These are phyloP conservation scores for Sugiyamaella chiloensis DNA, from an alignment of 805 yeast genomes.

Conservation along the genomic window DNA sequence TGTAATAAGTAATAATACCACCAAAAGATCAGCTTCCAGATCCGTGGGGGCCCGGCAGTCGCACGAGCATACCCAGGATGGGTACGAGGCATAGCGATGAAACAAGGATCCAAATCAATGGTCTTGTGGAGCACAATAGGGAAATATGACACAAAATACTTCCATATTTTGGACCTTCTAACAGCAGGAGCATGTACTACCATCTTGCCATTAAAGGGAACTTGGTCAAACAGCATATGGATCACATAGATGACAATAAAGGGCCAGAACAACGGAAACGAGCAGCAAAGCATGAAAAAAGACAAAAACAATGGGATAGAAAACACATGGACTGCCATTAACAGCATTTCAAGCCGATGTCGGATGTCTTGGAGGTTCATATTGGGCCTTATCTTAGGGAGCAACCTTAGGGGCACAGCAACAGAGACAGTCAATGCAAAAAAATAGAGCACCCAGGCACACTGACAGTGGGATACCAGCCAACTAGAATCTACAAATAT, in stretches of 20 bases:
- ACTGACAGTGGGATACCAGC: too few species aligned
- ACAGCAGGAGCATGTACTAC: slow-evolving; percentile 56
- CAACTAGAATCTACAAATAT: too few species aligned
- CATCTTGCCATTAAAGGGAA: slow-evolving; percentile 74
- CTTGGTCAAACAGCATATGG: slow-evolving; percentile 56
- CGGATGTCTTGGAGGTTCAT: slow-evolving; percentile 10
- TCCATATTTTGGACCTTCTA: slow-evolving; percentile 60
- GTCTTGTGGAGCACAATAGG: slow-evolving; percentile 74
- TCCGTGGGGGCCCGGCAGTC: slow-evolving; percentile 7
- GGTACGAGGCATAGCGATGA: slow-evolving; percentile 6
- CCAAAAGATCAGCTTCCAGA: slow-evolving; percentile 22
- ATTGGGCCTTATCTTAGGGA: too few species aligned
- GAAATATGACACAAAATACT: slow-evolving; percentile 70
- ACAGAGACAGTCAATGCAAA: too few species aligned
- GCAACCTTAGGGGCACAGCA: too few species aligned
- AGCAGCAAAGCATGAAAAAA: slow-evolving; percentile 51
- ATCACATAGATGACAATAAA: slow-evolving; percentile 59
- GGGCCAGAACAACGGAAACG: slow-evolving; percentile 67
- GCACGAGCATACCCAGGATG: too few species aligned
- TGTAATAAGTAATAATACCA: slow-evolving; percentile 20
- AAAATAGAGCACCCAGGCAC: too few species aligned
- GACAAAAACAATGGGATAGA: slow-evolving; percentile 53
- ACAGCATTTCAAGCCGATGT: slow-evolving; percentile 62
- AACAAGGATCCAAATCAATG: slow-evolving; percentile 66
- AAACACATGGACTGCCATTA: slow-evolving; percentile 70